Percentiles rank a stretch among this genome's conserved stretches.
Evolutionary conservation across 2,329 filamentous ascomycete genomes (phyloP).

Genomic region (Calycina marina): DNA sequence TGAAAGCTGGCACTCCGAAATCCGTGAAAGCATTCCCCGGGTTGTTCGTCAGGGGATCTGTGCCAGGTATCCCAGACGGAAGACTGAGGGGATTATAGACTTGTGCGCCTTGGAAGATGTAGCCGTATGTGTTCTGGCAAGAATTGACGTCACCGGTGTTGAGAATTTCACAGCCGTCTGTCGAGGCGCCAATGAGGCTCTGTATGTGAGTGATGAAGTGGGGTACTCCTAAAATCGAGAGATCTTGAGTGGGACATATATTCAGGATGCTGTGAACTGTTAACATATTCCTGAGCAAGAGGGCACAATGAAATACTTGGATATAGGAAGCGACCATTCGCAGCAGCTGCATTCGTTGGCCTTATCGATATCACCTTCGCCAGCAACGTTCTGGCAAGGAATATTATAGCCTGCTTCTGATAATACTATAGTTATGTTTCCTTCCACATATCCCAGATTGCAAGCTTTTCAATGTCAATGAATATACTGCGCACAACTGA

Average conservation of each 20-base stretch:
- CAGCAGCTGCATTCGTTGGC: neutral
- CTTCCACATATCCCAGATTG: conserved; percentile 8
- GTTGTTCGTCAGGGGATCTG: conserved; percentile 4
- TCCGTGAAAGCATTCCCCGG: conserved; percentile 8
- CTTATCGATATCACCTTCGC: neutral
- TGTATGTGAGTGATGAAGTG: neutral
- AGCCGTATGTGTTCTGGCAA: neutral
- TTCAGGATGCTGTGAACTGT: neutral
- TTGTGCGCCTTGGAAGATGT: neutral
- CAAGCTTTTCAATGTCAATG: conserved; percentile 4
- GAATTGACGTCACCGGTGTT: neutral
- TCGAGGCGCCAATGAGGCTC: neutral
- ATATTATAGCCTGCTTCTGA: conserved; percentile 1
- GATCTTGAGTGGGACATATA: neutral
- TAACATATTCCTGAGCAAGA: no score
- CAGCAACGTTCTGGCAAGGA: neutral
- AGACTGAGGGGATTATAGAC: conserved; percentile 1
- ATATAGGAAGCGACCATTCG: neutral
- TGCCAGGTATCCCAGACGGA: conserved; percentile 5
- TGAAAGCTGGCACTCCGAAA: conserved; percentile 3
- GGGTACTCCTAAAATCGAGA: neutral
- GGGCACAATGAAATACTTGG: no score
- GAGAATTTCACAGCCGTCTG: neutral
- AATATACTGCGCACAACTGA: neutral
- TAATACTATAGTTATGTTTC: no score